Percentiles rank a stretch among this genome's conserved stretches.
phyloP scores from a whole-genome alignment of 106 monocot genomes.

The Chionographis japonica region DNA sequence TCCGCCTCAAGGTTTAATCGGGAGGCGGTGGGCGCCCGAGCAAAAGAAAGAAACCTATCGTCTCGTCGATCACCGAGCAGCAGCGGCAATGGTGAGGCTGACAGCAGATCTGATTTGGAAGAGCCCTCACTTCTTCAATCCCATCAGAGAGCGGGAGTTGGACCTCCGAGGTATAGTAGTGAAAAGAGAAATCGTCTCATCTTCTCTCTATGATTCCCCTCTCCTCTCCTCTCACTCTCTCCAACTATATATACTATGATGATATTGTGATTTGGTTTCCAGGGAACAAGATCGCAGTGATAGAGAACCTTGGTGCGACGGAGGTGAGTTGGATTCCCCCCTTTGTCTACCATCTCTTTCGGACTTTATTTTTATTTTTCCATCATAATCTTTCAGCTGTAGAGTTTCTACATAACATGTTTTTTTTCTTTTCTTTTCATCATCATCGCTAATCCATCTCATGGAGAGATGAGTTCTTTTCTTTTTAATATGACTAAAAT shows the following conservation, averaged over 20 bases:
- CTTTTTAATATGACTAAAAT: no score
- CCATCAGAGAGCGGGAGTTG: conserved; percentile 82
- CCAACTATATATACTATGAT: no score
- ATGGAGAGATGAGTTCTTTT: no score
- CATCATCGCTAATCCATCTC: no score
- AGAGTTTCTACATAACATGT: no score
- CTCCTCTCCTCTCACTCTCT: not conserved
- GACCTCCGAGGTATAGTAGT: conserved; percentile 60
- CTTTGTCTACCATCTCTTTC: not conserved
- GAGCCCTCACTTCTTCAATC: conserved; percentile 98
- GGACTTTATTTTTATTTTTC: not conserved
- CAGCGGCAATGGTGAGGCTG: conserved; percentile 64
- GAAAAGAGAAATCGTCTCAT: not conserved
- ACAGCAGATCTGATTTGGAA: conserved; percentile 86
- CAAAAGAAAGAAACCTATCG: no score
- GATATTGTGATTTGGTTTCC: not conserved
- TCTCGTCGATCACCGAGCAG: no score
- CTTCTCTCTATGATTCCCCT: not conserved
- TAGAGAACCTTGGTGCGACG: conserved; percentile 94
- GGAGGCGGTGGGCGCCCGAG: no score
- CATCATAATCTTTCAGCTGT: no score
- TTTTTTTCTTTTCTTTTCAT: no score
- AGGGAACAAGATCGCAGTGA: conserved; percentile 95
- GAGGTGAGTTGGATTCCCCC: conserved; percentile 59
- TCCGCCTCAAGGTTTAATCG: no score